Conservation (phyloP, 1,284 basidiomycete species). For the Microbotryum intermedium region DNA sequence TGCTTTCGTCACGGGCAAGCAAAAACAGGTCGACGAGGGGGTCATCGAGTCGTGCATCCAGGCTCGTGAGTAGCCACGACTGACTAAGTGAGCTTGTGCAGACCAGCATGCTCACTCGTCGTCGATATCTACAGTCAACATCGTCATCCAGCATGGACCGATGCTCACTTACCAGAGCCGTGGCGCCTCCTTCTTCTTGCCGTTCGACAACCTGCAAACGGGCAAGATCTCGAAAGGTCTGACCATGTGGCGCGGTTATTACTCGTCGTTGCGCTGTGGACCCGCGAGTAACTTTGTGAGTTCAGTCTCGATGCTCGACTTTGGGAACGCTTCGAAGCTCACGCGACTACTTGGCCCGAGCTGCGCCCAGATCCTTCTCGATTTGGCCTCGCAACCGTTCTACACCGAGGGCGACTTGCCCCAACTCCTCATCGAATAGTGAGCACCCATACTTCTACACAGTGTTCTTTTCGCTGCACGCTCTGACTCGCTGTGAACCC, state of each 20-base stretch:
- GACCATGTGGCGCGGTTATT: conserved; percentile 14
- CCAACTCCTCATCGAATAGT: conserved; percentile 1
- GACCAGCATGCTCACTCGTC: neutral
- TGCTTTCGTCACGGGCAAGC: neutral
- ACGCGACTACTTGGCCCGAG: too few relatives aligned
- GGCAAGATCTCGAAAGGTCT: neutral
- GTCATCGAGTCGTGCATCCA: conserved; percentile 2
- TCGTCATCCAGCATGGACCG: conserved; percentile 12
- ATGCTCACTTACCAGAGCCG: neutral
- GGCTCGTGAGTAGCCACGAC: neutral
- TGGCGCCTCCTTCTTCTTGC: conserved; percentile 14
- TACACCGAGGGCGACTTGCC: conserved; percentile 2
- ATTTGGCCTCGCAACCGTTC: conserved; percentile 3
- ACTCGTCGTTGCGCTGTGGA: conserved; percentile 1
- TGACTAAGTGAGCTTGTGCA: neutral
- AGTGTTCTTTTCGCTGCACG: too few relatives aligned
- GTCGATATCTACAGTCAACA: conserved; percentile 1
- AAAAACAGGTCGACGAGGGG: neutral
- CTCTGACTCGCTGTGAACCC: too few relatives aligned
- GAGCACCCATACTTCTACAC: too few relatives aligned
- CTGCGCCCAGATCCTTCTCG: conserved; percentile 8
- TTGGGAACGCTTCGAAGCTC: neutral
- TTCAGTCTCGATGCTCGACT: conserved; percentile 1
- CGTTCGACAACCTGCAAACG: neutral
- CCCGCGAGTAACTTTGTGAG: neutral